These are phyloP conservation scores for Murraya koenigii DNA, from an alignment of 345 rosid genomes.

Conservation along the genomic window DNA sequence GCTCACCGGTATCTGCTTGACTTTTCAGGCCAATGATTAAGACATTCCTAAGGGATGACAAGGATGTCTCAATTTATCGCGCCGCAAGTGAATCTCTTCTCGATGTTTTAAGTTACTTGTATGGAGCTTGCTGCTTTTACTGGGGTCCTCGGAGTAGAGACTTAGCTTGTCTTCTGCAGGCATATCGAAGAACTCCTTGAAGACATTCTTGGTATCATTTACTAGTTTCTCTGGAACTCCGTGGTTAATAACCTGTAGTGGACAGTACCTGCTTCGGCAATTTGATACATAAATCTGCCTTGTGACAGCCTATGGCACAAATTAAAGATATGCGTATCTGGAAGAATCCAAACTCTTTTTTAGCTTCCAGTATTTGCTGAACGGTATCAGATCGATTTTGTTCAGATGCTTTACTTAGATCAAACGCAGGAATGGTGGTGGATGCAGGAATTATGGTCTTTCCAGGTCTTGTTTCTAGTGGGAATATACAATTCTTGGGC, in stretches of 20 bases:
- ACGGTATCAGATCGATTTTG: neutral
- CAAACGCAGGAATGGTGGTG: conserved; percentile 7
- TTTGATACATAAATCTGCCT: neutral
- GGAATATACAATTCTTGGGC: neutral
- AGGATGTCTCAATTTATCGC: conserved; percentile 16
- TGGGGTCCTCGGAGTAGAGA: neutral
- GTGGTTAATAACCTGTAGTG: conserved; percentile 17
- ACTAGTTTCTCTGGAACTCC: conserved; percentile 4
- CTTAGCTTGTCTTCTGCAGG: conserved; percentile 18
- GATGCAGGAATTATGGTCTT: neutral
- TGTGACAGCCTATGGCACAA: no score
- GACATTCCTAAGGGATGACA: conserved; percentile 19
- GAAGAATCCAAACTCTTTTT: conserved; percentile 26
- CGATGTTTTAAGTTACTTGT: neutral
- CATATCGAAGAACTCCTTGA: conserved; percentile 19
- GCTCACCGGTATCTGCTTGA: neutral
- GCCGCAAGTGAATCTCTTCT: conserved; percentile 14
- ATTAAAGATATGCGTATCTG: conserved; percentile 4
- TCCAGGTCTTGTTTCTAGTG: conserved; percentile 28
- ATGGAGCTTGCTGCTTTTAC: neutral
- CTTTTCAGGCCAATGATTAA: conserved; percentile 22
- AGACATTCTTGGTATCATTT: conserved; percentile 12
- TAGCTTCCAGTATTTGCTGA: conserved; percentile 14
- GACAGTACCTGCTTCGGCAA: neutral
- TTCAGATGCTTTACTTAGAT: neutral